phyloP scores from a whole-genome alignment of 148 eudicot species.

The Cornus florida region DNA sequence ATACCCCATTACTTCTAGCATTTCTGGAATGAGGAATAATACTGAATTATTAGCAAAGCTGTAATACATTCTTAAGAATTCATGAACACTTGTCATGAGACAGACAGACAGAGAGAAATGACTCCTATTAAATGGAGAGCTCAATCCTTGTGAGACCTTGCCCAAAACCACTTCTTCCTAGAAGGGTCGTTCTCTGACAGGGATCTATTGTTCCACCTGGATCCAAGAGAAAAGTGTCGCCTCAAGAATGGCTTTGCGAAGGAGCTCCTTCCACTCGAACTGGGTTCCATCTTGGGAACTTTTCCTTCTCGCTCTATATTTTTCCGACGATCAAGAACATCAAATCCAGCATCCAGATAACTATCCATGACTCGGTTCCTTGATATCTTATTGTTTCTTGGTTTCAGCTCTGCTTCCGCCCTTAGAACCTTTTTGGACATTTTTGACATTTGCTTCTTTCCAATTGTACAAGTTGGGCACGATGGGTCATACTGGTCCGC shows the following conservation, averaged over 20 bases:
- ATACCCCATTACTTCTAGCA: not conserved
- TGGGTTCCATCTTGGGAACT: constrained; percentile 48
- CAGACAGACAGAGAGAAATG: not conserved
- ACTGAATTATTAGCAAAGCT: constrained; percentile 9
- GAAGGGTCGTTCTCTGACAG: constrained; percentile 29
- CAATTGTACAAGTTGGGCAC: constrained; percentile 80
- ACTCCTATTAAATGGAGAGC: not conserved
- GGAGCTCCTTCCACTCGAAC: constrained; percentile 67
- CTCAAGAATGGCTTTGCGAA: constrained; percentile 62
- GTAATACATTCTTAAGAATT: not conserved
- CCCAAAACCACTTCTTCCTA: constrained; percentile 51
- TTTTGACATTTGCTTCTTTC: constrained; percentile 62
- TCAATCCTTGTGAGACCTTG: constrained; percentile 38
- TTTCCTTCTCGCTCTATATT: constrained; percentile 32
- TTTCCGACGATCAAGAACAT: constrained; percentile 42
- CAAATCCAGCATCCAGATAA: constrained; percentile 28
- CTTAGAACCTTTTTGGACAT: constrained; percentile 57
- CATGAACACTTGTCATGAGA: not conserved
- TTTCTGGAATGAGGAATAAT: not conserved
- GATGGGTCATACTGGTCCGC: constrained; percentile 72
- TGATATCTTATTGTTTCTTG: constrained; percentile 44
- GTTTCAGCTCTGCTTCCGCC: constrained; percentile 58
- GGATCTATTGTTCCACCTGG: constrained; percentile 46
- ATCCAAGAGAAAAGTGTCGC: constrained; percentile 76
- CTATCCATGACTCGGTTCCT: constrained; percentile 50